Conservation (phyloP, 768 basidiomycete genomes). For the Suillus paluster region DNA sequence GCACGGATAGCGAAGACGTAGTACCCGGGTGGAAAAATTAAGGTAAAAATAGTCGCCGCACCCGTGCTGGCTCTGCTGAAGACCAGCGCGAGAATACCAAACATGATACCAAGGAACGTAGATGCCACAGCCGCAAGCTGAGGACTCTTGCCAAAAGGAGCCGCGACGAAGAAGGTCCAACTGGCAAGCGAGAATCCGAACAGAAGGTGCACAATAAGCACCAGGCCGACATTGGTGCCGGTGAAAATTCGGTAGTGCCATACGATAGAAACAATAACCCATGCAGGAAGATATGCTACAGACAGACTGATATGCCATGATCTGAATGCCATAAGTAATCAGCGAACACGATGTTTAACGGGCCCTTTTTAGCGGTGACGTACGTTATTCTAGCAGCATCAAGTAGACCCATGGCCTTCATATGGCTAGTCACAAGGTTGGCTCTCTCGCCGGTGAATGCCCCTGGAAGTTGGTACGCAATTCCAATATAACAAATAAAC, state of each 20-base stretch:
- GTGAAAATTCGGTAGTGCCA: slow-evolving; percentile 75
- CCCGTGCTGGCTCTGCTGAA: slow-evolving; percentile 46
- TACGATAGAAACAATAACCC: slow-evolving; percentile 66
- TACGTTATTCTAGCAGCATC: slow-evolving; percentile 71
- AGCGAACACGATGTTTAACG: slow-evolving; percentile 5
- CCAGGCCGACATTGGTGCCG: slow-evolving; percentile 57
- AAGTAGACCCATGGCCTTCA: slow-evolving; percentile 80
- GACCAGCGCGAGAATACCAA: slow-evolving; percentile 69
- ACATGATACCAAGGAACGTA: slow-evolving; percentile 66
- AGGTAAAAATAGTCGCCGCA: slow-evolving; percentile 62
- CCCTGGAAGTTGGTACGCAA: slow-evolving; percentile 79
- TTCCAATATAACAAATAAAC: slow-evolving; percentile 73
- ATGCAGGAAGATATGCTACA: slow-evolving; percentile 73
- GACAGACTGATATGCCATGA: slow-evolving; percentile 73
- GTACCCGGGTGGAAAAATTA: slow-evolving; percentile 77
- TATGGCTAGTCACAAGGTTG: slow-evolving; percentile 64
- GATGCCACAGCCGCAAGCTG: slow-evolving; percentile 71
- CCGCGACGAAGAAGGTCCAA: slow-evolving; percentile 73
- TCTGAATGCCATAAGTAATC: slow-evolving; percentile 21
- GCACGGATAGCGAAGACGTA: slow-evolving; percentile 74
- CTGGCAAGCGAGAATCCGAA: slow-evolving; percentile 69
- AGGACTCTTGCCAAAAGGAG: slow-evolving; percentile 73
- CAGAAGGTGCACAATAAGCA: slow-evolving; percentile 68
- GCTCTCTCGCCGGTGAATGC: slow-evolving; percentile 70
- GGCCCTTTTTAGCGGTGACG: slow-evolving; percentile 19